Evolutionary conservation across 768 basidiomycete species (phyloP).

Genomic region (Trichaptum fuscoviolaceum): DNA sequence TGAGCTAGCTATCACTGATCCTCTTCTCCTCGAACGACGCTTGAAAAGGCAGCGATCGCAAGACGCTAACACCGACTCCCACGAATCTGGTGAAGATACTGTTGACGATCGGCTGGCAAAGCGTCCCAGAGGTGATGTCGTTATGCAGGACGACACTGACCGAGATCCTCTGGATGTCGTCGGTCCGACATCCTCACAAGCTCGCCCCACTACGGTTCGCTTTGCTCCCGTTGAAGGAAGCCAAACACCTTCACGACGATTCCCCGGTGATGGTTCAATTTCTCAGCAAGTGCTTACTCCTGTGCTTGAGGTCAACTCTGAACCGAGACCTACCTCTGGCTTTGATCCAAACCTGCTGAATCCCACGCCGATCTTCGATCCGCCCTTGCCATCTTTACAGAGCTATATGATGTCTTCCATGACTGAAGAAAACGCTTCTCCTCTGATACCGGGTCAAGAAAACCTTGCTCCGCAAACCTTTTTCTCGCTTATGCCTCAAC

Average conservation of each 20-base stretch:
- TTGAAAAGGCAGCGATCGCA: slow-evolving; percentile 67
- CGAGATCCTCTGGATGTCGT: slow-evolving; percentile 43
- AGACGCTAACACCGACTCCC: slow-evolving; percentile 46
- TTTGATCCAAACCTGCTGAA: slow-evolving; percentile 53
- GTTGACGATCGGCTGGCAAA: slow-evolving; percentile 48
- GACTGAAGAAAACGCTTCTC: neutral
- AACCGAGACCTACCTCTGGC: slow-evolving; percentile 31
- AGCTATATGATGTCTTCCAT: neutral
- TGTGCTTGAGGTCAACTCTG: slow-evolving; percentile 35
- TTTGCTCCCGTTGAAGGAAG: slow-evolving; percentile 36
- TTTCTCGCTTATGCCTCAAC: slow-evolving; percentile 19
- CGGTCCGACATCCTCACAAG: slow-evolving; percentile 26
- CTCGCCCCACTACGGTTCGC: slow-evolving; percentile 37
- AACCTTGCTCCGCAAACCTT: slow-evolving; percentile 2
- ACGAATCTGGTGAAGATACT: slow-evolving; percentile 48
- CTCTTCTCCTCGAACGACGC: slow-evolving; percentile 65
- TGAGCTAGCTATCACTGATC: slow-evolving; percentile 71
- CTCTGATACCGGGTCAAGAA: neutral
- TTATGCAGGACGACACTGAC: slow-evolving; percentile 40
- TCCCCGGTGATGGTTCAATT: neutral
- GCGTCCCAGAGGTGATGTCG: slow-evolving; percentile 39
- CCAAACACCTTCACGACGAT: neutral
- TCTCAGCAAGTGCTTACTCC: slow-evolving; percentile 8
- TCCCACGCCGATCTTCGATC: slow-evolving; percentile 35
- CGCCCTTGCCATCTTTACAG: slow-evolving; percentile 16